These are phyloP conservation scores for Tilletia walkeri DNA, from an alignment of 1,284 basidiomycete species.

Conservation along the genomic window DNA sequence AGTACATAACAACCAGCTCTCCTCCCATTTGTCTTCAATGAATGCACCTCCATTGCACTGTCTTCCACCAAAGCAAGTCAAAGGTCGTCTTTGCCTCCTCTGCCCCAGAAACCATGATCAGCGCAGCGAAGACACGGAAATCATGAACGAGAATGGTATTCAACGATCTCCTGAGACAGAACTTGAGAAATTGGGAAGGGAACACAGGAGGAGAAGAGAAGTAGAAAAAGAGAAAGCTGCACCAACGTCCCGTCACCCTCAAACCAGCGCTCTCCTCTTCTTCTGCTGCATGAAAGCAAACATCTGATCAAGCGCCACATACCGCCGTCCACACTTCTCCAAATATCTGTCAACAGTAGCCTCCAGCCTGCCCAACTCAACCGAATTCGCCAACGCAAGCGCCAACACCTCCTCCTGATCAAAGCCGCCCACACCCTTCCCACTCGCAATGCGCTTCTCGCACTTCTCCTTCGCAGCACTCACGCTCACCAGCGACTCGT, in stretches of 20 bases:
- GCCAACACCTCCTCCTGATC: slow-evolving; percentile 12
- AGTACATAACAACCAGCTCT: too few relatives aligned
- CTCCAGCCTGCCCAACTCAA: slow-evolving; percentile 18
- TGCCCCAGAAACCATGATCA: too few relatives aligned
- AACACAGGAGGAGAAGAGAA: neutral
- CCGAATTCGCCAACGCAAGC: slow-evolving; percentile 5
- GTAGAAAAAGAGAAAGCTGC: neutral
- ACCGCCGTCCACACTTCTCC: slow-evolving; percentile 44
- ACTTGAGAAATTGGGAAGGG: neutral
- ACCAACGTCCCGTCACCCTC: too few relatives aligned
- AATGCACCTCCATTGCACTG: too few relatives aligned
- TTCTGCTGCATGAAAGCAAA: slow-evolving; percentile 29
- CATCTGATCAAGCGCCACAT: slow-evolving; percentile 45
- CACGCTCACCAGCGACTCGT: slow-evolving; percentile 43
- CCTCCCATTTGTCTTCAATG: too few relatives aligned
- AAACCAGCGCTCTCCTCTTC: neutral
- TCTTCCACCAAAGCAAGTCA: too few relatives aligned
- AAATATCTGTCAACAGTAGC: slow-evolving; percentile 43
- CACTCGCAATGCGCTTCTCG: slow-evolving; percentile 11
- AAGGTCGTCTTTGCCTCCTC: too few relatives aligned
- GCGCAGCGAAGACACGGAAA: too few relatives aligned
- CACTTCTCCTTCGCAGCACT: slow-evolving; percentile 15
- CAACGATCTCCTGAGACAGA: neutral
- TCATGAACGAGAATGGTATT: too few relatives aligned
- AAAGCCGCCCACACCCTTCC: neutral